These are phyloP conservation scores for Cupressus sempervirens DNA, from an alignment of 75 land plant species.

Conservation along the genomic window DNA sequence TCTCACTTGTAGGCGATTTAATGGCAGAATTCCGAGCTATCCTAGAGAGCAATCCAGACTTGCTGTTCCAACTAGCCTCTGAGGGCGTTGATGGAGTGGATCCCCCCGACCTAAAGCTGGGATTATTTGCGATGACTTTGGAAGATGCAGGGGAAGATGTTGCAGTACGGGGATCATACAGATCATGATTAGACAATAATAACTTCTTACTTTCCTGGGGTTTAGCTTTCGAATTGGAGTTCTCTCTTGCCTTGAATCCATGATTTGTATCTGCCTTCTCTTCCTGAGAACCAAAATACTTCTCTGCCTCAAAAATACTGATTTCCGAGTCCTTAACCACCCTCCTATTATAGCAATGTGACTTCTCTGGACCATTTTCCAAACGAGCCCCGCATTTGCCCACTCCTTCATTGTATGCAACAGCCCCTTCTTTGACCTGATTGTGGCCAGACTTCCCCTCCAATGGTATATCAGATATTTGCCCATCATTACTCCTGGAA, in stretches of 20 bases:
- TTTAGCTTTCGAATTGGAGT: background rate
- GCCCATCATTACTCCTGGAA: background rate
- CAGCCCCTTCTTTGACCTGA: background rate
- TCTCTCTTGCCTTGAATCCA: background rate
- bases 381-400: background rate
- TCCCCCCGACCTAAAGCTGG: background rate
- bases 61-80: conserved; percentile 14
- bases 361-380: background rate
- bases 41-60: conserved; percentile 2
- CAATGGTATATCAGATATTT: background rate
- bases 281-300: background rate
- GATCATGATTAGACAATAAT: background rate
- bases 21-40: background rate
- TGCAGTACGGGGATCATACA: background rate
- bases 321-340: background rate
- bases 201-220: background rate
- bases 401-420: background rate
- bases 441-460: background rate
- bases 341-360: background rate
- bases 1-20: background rate
- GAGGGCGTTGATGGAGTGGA: background rate
- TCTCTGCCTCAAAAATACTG: conserved; percentile 4
- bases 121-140: background rate
- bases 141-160: background rate
- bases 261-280: background rate